Conservation (phyloP, 768 basidiomycete species). For the Boletellus emodensis region DNA sequence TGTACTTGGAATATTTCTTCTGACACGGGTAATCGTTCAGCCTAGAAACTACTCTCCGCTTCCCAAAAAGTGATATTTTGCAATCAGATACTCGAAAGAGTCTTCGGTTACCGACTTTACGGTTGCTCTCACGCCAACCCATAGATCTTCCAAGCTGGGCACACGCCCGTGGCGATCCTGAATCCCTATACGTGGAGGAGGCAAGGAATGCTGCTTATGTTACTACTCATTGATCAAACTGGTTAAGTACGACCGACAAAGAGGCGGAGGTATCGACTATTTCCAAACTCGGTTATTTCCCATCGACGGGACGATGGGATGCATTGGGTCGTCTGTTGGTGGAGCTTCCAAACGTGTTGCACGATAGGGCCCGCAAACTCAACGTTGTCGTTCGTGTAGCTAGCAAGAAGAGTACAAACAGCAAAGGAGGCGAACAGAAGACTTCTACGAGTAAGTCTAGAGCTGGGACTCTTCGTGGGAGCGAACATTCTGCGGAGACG, state of each 20-base stretch:
- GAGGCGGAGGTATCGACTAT: background rate
- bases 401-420: background rate
- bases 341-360: background rate
- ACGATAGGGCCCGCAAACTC: background rate
- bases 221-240: background rate
- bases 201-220: background rate
- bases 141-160: background rate
- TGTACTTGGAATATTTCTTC: background rate
- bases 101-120: background rate
- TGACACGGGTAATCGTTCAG: background rate
- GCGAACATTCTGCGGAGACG: background rate
- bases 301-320: background rate
- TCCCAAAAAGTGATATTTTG: background rate
- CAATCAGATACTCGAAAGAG: background rate
- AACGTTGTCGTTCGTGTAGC: background rate
- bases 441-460: background rate
- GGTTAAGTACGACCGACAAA: background rate
- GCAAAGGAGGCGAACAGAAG: background rate
- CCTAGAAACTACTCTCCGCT: background rate
- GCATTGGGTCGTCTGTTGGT: background rate
- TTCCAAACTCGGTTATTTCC: background rate
- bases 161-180: background rate
- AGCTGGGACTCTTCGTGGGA: background rate
- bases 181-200: background rate
- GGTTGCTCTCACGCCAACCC: background rate